phyloP scores from a whole-genome alignment of 768 basidiomycete species.

The Botryobasidium botryosum region DNA sequence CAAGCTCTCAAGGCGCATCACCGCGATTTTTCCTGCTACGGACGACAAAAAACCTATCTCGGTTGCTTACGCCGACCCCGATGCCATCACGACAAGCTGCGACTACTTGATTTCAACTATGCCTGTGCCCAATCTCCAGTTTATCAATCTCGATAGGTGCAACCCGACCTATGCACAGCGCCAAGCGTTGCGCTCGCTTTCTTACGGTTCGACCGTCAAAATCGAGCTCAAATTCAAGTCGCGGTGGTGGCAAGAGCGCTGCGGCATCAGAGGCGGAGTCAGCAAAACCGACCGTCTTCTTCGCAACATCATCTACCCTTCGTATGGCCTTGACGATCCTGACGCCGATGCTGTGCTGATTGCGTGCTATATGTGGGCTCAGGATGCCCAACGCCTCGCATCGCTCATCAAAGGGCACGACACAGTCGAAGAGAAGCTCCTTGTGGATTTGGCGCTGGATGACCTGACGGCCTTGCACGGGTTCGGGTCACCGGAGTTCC shows the following conservation, averaged over 20 bases:
- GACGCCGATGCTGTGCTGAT: constrained; percentile 12
- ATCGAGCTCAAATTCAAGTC: constrained; percentile 28
- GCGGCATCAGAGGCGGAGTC: constrained; percentile 17
- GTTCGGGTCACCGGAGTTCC: no score
- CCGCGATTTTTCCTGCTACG: background rate
- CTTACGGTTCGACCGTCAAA: constrained; percentile 26
- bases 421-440: constrained; percentile 14
- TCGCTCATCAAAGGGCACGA: constrained; percentile 17
- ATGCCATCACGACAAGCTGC: constrained; percentile 12
- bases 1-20: background rate
- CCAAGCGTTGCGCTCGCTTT: constrained; percentile 24
- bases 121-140: constrained; percentile 23
- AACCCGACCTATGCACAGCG: constrained; percentile 12
- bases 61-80: no score
- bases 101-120: constrained; percentile 28
- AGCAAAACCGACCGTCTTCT: constrained; percentile 22
- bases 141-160: constrained; percentile 17
- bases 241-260: constrained; percentile 26
- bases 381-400: constrained; percentile 20
- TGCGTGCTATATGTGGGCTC: constrained; percentile 18
- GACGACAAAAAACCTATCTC: background rate
- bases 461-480: constrained; percentile 21
- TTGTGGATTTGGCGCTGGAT: constrained; percentile 17
- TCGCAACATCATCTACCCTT: constrained; percentile 25
- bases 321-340: constrained; percentile 19